These are phyloP conservation scores for Suillus luteus DNA, from an alignment of 768 basidiomycete genomes.

Conservation along the genomic window DNA sequence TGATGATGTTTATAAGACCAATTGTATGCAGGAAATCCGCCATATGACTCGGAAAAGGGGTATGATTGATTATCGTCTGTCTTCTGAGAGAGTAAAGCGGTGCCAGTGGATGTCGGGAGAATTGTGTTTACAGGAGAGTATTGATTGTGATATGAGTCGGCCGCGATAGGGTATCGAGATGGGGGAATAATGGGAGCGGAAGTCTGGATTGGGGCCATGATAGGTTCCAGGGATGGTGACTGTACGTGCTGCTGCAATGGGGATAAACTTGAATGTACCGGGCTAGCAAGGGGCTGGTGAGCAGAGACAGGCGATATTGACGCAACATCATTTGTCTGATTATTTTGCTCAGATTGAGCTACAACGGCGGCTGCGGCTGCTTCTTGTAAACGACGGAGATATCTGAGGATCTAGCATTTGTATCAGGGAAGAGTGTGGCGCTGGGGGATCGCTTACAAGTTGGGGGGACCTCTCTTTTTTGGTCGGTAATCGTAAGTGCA, in stretches of 20 bases:
- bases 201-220: constrained; percentile 44
- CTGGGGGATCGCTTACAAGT: constrained; percentile 59
- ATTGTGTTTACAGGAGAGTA: constrained; percentile 43
- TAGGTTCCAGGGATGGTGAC: constrained; percentile 53
- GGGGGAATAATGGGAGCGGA: constrained; percentile 50
- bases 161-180: constrained; percentile 69
- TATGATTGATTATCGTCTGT: constrained; percentile 45
- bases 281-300: constrained; percentile 42
- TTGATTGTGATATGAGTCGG: constrained; percentile 65
- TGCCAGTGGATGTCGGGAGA: constrained; percentile 31
- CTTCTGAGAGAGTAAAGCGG: constrained; percentile 40
- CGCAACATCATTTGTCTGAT: constrained; percentile 38
- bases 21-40: constrained; percentile 65
- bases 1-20: constrained; percentile 73
- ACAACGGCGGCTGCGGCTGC: constrained; percentile 58
- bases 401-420: constrained; percentile 44
- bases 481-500: constrained; percentile 94
- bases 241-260: constrained; percentile 30
- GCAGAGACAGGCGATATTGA: constrained; percentile 49
- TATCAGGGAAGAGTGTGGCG: constrained; percentile 5
- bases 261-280: constrained; percentile 48
- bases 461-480: constrained; percentile 91
- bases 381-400: constrained; percentile 79
- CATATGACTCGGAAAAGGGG: constrained; percentile 54
- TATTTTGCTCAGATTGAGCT: constrained; percentile 41